These are phyloP conservation scores for Solanum gracilifrons DNA, from an alignment of 257 asterid genomes.

Conservation along the genomic window DNA sequence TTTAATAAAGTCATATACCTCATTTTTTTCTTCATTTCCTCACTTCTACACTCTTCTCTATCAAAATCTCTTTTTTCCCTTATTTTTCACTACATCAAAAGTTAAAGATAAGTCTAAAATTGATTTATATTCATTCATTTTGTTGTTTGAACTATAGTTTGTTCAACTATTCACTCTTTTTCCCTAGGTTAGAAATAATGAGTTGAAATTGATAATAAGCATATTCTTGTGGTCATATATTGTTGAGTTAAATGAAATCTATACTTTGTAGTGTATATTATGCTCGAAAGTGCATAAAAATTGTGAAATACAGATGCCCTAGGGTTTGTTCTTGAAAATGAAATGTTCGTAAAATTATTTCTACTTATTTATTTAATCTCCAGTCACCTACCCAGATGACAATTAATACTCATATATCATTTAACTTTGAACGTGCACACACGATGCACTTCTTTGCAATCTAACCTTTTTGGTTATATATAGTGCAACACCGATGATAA, in stretches of 20 bases:
- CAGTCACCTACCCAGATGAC: neutral
- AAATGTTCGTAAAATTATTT: neutral
- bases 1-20: neutral
- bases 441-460: no score
- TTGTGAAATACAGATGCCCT: neutral
- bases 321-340: neutral
- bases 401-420: no score
- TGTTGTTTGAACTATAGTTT: neutral
- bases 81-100: neutral
- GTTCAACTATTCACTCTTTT: neutral
- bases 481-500: no score
- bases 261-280: neutral
- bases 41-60: neutral
- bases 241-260: neutral
- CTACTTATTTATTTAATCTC: neutral
- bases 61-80: neutral
- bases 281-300: neutral
- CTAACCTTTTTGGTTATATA: no score
- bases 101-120: neutral
- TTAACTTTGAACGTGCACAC: no score
- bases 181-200: neutral
- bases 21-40: neutral
- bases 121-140: neutral
- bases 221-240: neutral
- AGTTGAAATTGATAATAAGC: neutral